A percentile compares a stretch with the other conserved stretches of the same genome.
Evolutionary conservation across 163 green algal species (phyloP).

Genomic region (Coccomyxa subellipsoidea): DNA sequence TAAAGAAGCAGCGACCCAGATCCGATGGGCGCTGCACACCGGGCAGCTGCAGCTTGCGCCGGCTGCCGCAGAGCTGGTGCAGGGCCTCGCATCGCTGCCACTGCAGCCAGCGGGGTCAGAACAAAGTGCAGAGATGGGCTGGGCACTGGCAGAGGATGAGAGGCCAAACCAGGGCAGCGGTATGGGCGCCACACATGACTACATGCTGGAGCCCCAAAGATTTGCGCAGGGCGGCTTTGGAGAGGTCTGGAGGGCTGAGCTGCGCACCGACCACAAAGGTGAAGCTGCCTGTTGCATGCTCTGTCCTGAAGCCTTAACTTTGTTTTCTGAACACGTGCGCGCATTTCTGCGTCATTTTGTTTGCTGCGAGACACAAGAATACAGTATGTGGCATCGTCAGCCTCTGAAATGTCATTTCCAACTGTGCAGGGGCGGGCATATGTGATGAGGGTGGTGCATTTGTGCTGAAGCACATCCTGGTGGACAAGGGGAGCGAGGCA

Average conservation of each 20-base stretch:
- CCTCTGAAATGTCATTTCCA: too few species aligned
- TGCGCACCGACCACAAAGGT: neutral
- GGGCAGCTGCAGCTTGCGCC: conserved; percentile 5
- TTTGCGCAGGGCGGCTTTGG: conserved; percentile 28
- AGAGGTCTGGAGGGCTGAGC: conserved; percentile 24
- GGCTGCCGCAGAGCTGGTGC: neutral
- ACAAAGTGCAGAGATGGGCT: neutral
- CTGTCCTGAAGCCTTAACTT: too few species aligned
- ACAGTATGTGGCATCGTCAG: too few species aligned
- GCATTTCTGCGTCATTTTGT: too few species aligned
- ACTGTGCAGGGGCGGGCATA: neutral
- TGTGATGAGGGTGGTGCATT: neutral
- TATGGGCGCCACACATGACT: neutral
- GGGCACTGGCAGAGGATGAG: neutral
- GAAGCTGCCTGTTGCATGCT: too few species aligned
- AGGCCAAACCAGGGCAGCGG: neutral
- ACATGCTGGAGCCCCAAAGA: neutral
- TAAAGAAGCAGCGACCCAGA: neutral
- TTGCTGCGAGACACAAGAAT: too few species aligned
- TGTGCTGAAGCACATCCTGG: conserved; percentile 58
- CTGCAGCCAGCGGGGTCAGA: neutral
- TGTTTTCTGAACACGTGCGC: too few species aligned
- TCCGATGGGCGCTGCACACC: neutral
- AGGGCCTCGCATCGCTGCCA: neutral
- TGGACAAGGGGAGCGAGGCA: conserved; percentile 26